These are phyloP conservation scores for Taxillus chinensis DNA, from an alignment of 164 flowering plant genomes.

Conservation along the genomic window DNA sequence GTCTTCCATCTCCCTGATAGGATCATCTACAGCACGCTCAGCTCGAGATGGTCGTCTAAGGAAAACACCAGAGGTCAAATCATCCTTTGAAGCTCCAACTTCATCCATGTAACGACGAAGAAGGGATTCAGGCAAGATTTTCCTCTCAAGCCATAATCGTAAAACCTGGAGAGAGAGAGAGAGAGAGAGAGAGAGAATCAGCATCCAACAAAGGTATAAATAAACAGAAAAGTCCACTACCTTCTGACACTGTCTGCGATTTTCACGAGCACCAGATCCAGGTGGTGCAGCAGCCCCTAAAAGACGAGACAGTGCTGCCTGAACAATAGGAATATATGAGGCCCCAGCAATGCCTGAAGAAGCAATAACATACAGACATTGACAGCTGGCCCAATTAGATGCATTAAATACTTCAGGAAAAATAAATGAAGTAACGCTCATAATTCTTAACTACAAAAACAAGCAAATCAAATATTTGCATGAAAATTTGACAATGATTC, in stretches of 20 bases:
- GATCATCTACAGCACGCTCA: constrained; percentile 94
- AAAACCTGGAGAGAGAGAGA: constrained; percentile 42
- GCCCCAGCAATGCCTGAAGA: constrained; percentile 84
- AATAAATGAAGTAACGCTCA: neutral
- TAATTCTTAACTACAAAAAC: too few relatives aligned
- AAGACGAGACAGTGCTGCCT: constrained; percentile 90
- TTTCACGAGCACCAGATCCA: constrained; percentile 84
- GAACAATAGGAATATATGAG: constrained; percentile 81
- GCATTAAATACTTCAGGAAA: neutral
- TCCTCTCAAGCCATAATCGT: constrained; percentile 94
- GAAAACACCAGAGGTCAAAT: constrained; percentile 37
- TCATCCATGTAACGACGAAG: constrained; percentile 81
- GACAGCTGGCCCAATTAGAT: neutral
- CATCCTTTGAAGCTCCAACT: constrained; percentile 70
- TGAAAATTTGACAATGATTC: too few relatives aligned
- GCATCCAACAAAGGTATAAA: neutral
- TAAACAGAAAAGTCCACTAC: constrained; percentile 19
- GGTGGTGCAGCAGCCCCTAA: constrained; percentile 92
- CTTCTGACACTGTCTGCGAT: constrained; percentile 94
- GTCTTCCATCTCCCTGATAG: constrained; percentile 98
- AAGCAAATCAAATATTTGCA: too few relatives aligned
- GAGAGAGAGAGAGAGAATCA: neutral
- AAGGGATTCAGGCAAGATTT: constrained; percentile 77
- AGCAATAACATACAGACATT: neutral
- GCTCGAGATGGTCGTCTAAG: constrained; percentile 80